These are phyloP conservation scores for Venturia aucupariae DNA, from an alignment of 2,329 filamentous ascomycete genomes.

Conservation along the genomic window DNA sequence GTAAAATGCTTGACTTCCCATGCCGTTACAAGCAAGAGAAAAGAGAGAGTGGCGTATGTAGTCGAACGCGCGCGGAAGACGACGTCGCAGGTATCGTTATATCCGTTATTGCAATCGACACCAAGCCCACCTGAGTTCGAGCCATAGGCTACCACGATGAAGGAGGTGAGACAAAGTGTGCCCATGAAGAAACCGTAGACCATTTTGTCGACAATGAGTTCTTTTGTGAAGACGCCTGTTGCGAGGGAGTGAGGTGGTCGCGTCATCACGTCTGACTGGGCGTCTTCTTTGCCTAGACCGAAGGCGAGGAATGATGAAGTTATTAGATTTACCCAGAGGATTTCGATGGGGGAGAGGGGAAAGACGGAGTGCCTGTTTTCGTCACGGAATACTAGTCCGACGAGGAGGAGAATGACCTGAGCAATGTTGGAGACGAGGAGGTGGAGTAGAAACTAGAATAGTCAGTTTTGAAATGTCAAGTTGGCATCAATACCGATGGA, in stretches of 20 bases:
- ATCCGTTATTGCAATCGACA: constrained; percentile 49
- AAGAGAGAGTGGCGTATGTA: constrained; percentile 62
- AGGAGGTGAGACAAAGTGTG: constrained; percentile 53
- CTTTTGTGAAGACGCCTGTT: constrained; percentile 65
- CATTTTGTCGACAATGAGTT: constrained; percentile 70
- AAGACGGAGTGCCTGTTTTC: constrained; percentile 64
- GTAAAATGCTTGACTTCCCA: constrained; percentile 71
- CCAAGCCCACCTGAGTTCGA: constrained; percentile 53
- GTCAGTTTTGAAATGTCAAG: neutral
- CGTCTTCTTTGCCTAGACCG: constrained; percentile 71
- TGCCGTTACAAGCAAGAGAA: constrained; percentile 68
- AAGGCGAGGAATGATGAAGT: constrained; percentile 83
- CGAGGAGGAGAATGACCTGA: constrained; percentile 70
- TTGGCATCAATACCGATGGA: constrained; percentile 24
- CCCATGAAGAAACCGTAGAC: constrained; percentile 75
- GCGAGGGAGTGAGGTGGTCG: constrained; percentile 59
- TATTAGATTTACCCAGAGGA: constrained; percentile 91
- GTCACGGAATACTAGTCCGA: constrained; percentile 77
- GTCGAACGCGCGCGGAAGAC: constrained; percentile 68
- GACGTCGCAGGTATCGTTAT: constrained; percentile 45
- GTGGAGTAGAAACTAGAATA: constrained; percentile 42
- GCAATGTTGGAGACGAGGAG: constrained; percentile 74
- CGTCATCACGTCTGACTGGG: constrained; percentile 66
- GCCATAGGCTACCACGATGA: constrained; percentile 55
- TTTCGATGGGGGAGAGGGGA: constrained; percentile 74